Conservation (phyloP, 2,329 filamentous ascomycete species). For the Knufia fluminis region DNA sequence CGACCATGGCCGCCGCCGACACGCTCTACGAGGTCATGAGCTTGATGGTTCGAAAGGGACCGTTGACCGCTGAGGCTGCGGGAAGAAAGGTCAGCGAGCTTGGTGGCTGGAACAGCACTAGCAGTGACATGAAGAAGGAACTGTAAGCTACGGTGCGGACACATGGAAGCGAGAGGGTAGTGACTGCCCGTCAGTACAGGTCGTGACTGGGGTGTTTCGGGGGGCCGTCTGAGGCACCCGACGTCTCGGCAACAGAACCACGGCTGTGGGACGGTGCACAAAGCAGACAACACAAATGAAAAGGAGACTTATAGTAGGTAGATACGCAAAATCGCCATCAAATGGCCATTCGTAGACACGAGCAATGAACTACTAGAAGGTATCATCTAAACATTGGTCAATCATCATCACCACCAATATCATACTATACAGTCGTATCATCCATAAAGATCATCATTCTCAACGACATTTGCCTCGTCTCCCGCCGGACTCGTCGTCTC, state of each 20-base stretch:
- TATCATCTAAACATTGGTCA: too few species aligned
- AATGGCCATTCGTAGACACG: not conserved
- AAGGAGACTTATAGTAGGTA: too few species aligned
- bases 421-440: not conserved
- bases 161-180: not conserved
- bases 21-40: slow-evolving; percentile 70
- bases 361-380: not conserved
- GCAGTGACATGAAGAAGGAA: slow-evolving; percentile 3
- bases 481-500: not conserved
- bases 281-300: too few species aligned
- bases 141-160: not conserved
- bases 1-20: slow-evolving; percentile 45
- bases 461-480: not conserved
- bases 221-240: not conserved
- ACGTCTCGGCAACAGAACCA: not conserved
- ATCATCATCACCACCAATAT: too few species aligned
- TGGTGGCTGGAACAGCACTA: not conserved
- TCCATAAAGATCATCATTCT: slow-evolving; percentile 1
- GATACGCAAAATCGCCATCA: not conserved
- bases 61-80: slow-evolving; percentile 40
- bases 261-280: not conserved
- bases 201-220: not conserved
- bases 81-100: slow-evolving; percentile 2
- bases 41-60: slow-evolving; percentile 72
- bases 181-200: too few species aligned